Conservation (phyloP, 2,329 filamentous ascomycete genomes). For the Fusarium siculi region DNA sequence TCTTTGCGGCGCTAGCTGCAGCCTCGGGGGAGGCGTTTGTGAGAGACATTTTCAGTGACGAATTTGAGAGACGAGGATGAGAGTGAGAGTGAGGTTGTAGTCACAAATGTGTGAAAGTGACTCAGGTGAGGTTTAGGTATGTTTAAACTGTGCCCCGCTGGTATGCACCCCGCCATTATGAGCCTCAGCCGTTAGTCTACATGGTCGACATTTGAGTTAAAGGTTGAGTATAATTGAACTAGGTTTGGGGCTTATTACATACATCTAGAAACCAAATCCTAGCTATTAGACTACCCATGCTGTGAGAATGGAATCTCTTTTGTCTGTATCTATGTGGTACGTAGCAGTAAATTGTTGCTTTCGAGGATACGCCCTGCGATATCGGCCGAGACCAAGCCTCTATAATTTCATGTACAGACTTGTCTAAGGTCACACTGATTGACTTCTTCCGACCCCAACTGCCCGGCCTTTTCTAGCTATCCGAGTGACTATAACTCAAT, state of each 20-base stretch:
- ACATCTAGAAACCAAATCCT: too few relatives aligned
- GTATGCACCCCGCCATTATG: conserved; percentile 41
- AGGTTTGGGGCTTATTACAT: not conserved
- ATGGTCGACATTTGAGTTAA: not conserved
- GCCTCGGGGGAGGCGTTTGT: conserved; percentile 84
- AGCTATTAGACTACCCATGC: not conserved
- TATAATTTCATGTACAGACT: not conserved
- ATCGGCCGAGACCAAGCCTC: not conserved
- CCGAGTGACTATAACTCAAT: not conserved
- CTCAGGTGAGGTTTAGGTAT: conserved; percentile 19
- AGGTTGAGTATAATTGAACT: not conserved
- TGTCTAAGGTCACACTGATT: not conserved
- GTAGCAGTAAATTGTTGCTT: not conserved
- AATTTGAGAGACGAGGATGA: conserved; percentile 1
- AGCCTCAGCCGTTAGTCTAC: not conserved
- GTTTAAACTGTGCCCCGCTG: conserved; percentile 29
- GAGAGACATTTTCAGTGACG: conserved; percentile 75
- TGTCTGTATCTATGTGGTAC: not conserved
- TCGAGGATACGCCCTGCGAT: conserved; percentile 8
- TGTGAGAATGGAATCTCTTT: not conserved
- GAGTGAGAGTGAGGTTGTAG: not conserved
- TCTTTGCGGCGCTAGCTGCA: conserved; percentile 80
- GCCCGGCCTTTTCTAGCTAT: too few relatives aligned
- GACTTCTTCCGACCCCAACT: not conserved
- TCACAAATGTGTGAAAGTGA: conserved; percentile 18